These are phyloP conservation scores for Oenanthe javanica DNA, from an alignment of 140 eudicot species.

Conservation along the genomic window DNA sequence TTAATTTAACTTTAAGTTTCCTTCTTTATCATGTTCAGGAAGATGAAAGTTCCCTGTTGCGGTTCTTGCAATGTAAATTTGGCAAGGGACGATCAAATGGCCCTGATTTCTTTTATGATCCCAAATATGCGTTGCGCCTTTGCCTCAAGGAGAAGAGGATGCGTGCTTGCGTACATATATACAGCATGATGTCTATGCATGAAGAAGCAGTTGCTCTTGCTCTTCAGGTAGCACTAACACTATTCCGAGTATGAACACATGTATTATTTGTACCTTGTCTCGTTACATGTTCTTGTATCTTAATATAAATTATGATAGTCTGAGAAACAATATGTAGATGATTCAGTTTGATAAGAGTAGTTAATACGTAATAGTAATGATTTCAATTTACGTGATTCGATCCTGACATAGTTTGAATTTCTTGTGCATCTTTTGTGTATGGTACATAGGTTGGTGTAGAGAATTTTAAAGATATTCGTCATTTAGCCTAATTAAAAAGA, in stretches of 20 bases:
- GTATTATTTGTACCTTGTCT: neutral
- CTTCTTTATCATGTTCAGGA: slow-evolving; percentile 34
- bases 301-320: neutral
- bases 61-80: slow-evolving; percentile 85
- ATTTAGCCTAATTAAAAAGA: neutral
- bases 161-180: slow-evolving; percentile 98
- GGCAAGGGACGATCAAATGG: slow-evolving; percentile 70
- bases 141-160: slow-evolving; percentile 86
- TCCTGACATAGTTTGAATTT: neutral
- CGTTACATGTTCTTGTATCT: neutral
- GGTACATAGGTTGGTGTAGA: neutral
- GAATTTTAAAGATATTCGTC: neutral
- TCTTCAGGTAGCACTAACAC: slow-evolving; percentile 53
- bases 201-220: slow-evolving; percentile 99
- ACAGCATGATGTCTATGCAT: slow-evolving; percentile 99
- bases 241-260: neutral
- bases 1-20: neutral
- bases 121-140: slow-evolving; percentile 88
- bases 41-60: slow-evolving; percentile 90
- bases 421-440: neutral
- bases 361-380: neutral
- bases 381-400: neutral
- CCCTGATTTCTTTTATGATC: slow-evolving; percentile 93
- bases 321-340: neutral
- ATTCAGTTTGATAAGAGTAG: neutral